Base-by-base conservation (phyloP, 768 basidiomycete species). In the Amanita jacksonii region DNA sequence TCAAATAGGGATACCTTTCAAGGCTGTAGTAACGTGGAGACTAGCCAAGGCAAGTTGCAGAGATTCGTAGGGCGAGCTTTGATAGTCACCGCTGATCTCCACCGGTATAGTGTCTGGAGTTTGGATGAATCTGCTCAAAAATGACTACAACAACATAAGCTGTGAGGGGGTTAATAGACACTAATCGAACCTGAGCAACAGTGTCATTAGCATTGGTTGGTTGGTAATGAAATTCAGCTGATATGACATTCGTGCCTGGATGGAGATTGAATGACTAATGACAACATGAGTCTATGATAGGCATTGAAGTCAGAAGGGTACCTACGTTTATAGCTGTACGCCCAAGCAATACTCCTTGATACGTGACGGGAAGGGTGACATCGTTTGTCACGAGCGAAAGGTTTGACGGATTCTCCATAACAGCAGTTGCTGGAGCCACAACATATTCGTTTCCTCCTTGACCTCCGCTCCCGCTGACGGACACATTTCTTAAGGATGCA, bases 161-260 rank as follows among this genome's bases (percentile, higher is more conserved):
- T 28, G 35, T 28, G 30, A 15, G n/a, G 2, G 3, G 28, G 16
- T n/a, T 18, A 16, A 10, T 28, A 33, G 36, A 15, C 20, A 31
- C 3, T 23, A 19, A 33, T 48, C 56, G 18, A 23, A 69, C 70
- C 56, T 76, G 75, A 3, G 83, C 81, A 18, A 66, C 60, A 3
- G 81, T 82, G 52, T 85, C 73, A 50, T 83, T 82, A 8, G 77
- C 71, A 57, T 83, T 57, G 8, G 67, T 66, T 1, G 83, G 82
- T 50, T 69, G 63, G 51, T 86, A 86, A 48, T 72, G 79, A 65
- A 86, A 85, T 53, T 83, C 79, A 2, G 79, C 65, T 0, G 65
- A 41, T 18, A 77, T 53, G 1, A 51, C 54, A 49, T 84, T 81
- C 34, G 64, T 54, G 34, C 81, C 82, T 3, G 82, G 81, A 15